Conservation (phyloP, 208 protist species). For the Trypanosoma grayi region DNA sequence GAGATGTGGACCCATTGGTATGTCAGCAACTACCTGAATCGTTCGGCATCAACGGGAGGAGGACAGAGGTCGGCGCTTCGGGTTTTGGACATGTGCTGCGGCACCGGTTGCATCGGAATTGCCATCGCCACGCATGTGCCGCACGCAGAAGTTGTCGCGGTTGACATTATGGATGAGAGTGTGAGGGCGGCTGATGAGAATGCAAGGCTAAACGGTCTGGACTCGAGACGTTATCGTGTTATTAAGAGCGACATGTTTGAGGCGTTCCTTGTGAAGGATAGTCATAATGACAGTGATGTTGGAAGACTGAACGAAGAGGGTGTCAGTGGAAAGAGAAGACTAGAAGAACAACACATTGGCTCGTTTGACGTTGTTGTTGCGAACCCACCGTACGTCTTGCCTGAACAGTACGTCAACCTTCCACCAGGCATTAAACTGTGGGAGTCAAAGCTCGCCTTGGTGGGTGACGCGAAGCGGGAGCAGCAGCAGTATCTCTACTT, state of each 20-base stretch:
- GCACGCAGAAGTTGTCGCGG: conserved; percentile 40
- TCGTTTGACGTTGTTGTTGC: conserved; percentile 80
- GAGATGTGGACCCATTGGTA: conserved; percentile 90
- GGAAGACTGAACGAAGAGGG: not conserved
- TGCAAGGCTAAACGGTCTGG: conserved; percentile 57
- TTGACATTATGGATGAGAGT: conserved; percentile 64
- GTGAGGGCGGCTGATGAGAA: conserved; percentile 50
- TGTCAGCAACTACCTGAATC: conserved; percentile 39
- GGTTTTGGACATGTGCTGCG: conserved; percentile 85
- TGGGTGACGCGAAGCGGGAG: conserved; percentile 70
- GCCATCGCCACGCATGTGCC: conserved; percentile 74
- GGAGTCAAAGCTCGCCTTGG: conserved; percentile 81
- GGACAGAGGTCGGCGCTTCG: conserved; percentile 9
- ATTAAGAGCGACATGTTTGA: conserved; percentile 82
- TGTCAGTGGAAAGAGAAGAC: not conserved
- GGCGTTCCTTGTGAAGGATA: conserved; percentile 31
- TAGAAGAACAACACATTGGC: conserved; percentile 14
- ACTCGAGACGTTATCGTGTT: conserved; percentile 37
- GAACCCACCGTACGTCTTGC: conserved; percentile 87
- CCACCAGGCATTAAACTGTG: conserved; percentile 61
- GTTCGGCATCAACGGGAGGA: not conserved
- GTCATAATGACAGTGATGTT: not conserved
- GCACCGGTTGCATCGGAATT: conserved; percentile 87
- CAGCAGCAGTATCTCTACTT: conserved; percentile 81
- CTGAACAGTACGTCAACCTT: conserved; percentile 70